Base-by-base conservation (phyloP, 257 asterid species). In the Nicotiana sylvestris region DNA sequence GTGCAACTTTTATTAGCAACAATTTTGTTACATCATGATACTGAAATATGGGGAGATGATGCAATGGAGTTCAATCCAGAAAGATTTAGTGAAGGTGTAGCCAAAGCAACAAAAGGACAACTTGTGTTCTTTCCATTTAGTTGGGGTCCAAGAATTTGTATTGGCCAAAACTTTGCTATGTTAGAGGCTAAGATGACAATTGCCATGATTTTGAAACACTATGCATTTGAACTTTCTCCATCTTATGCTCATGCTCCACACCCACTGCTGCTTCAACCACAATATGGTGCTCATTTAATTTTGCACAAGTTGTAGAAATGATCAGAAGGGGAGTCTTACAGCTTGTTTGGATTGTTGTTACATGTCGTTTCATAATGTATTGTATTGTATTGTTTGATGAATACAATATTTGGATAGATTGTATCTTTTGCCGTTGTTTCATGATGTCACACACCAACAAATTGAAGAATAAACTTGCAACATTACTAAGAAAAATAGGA, bases 51-150 rank as follows among this genome's bases (percentile, higher is more conserved):
- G 87, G 87, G 85, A 15, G 69, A 78, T 12, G 83, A 85, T 77
- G 87, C 83, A 1, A 62, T 82, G 53, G 85, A 82, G 35, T 85
- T 85, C 81, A 85, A 85, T 10, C 87, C 87, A 3, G 87, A 70
- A 55, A 68, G 87, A 46, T 82, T 85, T 55, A 69, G 85, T 30
- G 85, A 85, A 30, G 87, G 87, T 6, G 9, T 82, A 15, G 25
- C 83, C 2, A 82, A 82, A 69, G 85, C 82, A 53, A 66, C 87
- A 25, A 85, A 85, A 29, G 87, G 87, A 18, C 69, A 77, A 33
- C 6, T 69, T 62, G 21, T 70, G 5, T 82, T 37, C 27, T 57
- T 85, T 17, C 85, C 87, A 11, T 85, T 82, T 80, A 29, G 83
- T 77, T 49, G 61, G 62, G 85, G 87, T 46, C 87, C 85, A 17